phyloP scores from a whole-genome alignment of 768 basidiomycete species.

The Podaxis sp. region DNA sequence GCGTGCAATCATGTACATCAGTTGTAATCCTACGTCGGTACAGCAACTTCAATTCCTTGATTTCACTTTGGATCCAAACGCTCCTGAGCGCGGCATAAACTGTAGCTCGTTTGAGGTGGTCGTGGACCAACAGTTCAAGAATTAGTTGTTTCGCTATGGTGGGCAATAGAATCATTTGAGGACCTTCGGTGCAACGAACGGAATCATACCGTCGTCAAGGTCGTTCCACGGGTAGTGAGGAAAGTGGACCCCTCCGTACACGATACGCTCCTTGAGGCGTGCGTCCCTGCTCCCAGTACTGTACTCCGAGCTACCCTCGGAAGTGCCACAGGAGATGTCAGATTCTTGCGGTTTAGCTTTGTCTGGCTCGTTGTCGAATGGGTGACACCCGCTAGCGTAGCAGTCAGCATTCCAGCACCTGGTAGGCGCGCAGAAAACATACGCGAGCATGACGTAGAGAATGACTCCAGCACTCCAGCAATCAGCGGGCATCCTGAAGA shows the following conservation, averaged over 20 bases:
- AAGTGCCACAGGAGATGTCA: neutral
- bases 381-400: slow-evolving; percentile 64
- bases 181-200: neutral
- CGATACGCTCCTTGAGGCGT: slow-evolving; percentile 65
- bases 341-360: neutral
- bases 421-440: slow-evolving; percentile 29
- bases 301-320: neutral
- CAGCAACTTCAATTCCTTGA: slow-evolving; percentile 56
- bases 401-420: neutral
- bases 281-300: slow-evolving; percentile 13
- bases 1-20: slow-evolving; percentile 9
- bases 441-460: slow-evolving; percentile 84
- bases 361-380: slow-evolving; percentile 64
- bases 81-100: slow-evolving; percentile 60
- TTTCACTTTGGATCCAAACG: slow-evolving; percentile 67
- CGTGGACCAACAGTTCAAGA: slow-evolving; percentile 56
- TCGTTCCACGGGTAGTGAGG: slow-evolving; percentile 51
- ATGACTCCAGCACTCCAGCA: slow-evolving; percentile 88
- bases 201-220: slow-evolving; percentile 55
- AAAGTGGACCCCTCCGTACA: slow-evolving; percentile 62
- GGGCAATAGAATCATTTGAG: neutral
- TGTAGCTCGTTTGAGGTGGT: slow-evolving; percentile 60
- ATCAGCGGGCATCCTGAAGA: slow-evolving; percentile 77
- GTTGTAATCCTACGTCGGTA: slow-evolving; percentile 55
- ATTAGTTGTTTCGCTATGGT: slow-evolving; percentile 58